A percentile compares a stretch with the other conserved stretches of the same genome.
These are phyloP conservation scores for Neurospora cerealis DNA, from an alignment of 495 filamentous ascomycete genomes.

Conservation along the genomic window DNA sequence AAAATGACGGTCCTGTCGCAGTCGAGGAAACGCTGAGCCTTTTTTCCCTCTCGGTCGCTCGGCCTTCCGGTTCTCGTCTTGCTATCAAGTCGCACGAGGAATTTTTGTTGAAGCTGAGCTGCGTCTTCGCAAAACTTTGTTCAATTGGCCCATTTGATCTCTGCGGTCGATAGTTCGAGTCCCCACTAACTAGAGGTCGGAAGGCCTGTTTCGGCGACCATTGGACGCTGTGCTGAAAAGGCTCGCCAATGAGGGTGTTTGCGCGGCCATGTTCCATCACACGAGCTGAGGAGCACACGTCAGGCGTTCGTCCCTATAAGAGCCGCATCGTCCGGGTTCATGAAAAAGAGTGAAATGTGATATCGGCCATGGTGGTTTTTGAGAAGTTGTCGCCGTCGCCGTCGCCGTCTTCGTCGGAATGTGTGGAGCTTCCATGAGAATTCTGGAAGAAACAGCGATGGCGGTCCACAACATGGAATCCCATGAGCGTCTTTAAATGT, in stretches of 20 bases:
- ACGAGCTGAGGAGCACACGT: conserved; percentile 8
- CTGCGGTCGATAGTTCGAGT: conserved; percentile 2
- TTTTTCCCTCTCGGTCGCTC: neutral
- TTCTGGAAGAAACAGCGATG: neutral
- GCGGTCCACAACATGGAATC: neutral
- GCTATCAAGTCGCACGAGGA: conserved; percentile 9
- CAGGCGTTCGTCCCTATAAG: conserved; percentile 12
- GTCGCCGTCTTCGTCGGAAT: neutral
- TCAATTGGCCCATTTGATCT: conserved; percentile 12
- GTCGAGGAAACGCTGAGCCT: neutral
- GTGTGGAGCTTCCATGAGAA: neutral
- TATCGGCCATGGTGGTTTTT: neutral
- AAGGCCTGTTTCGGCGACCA: conserved; percentile 22
- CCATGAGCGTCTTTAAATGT: conserved; percentile 16
- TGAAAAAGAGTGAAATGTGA: neutral
- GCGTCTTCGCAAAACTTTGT: conserved; percentile 7
- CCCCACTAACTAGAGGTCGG: conserved; percentile 12
- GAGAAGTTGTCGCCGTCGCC: neutral
- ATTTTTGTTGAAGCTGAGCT: conserved; percentile 1
- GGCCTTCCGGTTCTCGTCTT: conserved; percentile 6
- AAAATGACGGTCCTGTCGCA: neutral
- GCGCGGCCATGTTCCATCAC: conserved; percentile 13
- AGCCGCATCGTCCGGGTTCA: conserved; percentile 14
- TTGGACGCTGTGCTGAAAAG: conserved; percentile 15
- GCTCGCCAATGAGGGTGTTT: conserved; percentile 21